Conservation (phyloP, 208 protist species). For the Blechomonas ayalai region DNA sequence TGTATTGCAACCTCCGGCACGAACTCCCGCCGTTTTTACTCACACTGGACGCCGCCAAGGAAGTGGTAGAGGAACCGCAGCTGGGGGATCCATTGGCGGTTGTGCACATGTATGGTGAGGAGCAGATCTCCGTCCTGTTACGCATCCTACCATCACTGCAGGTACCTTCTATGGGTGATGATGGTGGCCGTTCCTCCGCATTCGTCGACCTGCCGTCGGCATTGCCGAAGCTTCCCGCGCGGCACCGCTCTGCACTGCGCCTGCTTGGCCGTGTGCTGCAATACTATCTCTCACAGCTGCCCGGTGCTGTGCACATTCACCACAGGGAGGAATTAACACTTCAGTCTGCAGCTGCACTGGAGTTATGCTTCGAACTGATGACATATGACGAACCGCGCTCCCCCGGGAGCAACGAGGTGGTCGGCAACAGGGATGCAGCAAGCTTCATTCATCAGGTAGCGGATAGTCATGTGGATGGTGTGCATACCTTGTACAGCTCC, state of each 20-base stretch:
- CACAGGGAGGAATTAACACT: conserved; percentile 39
- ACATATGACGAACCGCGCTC: conserved; percentile 4
- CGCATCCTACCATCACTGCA: conserved; percentile 27
- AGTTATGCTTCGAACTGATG: conserved; percentile 40
- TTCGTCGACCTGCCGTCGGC: background rate
- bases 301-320: conserved; percentile 34
- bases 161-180: background rate
- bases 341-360: conserved; percentile 39
- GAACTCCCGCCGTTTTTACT: conserved; percentile 62
- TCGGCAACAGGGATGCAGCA: background rate
- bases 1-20: conserved; percentile 76
- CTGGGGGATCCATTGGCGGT: conserved; percentile 63
- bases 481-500: no score
- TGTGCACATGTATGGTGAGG: conserved; percentile 22
- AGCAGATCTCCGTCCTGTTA: conserved; percentile 20
- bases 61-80: conserved; percentile 60
- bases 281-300: conserved; percentile 40
- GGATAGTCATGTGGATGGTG: no score
- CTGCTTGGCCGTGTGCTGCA: conserved; percentile 51
- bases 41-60: conserved; percentile 15
- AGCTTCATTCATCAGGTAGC: no score
- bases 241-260: conserved; percentile 13
- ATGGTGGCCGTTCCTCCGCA: background rate
- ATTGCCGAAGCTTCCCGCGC: conserved; percentile 6
- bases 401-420: conserved; percentile 3